Evolutionary conservation across 805 yeast species (phyloP).

Genomic region (Zygoascus flipseniorum): DNA sequence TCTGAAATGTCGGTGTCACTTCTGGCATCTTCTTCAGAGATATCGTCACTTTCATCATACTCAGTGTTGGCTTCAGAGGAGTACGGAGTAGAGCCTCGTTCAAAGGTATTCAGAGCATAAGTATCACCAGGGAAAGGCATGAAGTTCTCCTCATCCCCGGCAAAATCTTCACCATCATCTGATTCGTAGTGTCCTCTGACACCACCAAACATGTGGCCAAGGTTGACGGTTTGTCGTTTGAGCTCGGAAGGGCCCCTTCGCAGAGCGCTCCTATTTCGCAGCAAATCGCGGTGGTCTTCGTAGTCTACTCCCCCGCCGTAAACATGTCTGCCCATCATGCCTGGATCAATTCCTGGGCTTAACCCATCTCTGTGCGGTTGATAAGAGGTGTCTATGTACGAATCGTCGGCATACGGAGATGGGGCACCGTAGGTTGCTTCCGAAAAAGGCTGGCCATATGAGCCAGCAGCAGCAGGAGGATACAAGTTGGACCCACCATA

Average conservation of each 20-base stretch:
- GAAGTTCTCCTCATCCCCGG: constrained; percentile 23
- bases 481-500: not conserved
- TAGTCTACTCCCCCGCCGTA: not conserved
- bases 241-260: not conserved
- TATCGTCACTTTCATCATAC: constrained; percentile 14
- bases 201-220: not conserved
- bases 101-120: constrained; percentile 29
- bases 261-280: not conserved
- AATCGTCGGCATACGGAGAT: not conserved
- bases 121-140: constrained; percentile 32
- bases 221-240: not conserved
- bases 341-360: not conserved
- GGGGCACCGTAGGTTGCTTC: not conserved
- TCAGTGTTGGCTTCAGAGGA: constrained; percentile 11
- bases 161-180: constrained; percentile 7
- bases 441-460: not conserved
- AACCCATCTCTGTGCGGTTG: not conserved
- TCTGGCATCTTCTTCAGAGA: constrained; percentile 11
- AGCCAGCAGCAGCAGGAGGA: not conserved
- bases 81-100: not conserved
- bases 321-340: not conserved
- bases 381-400: not conserved
- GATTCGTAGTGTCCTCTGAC: not conserved
- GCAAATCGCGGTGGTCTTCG: not conserved
- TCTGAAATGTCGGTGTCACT: constrained; percentile 18